A percentile compares a stretch with the other conserved stretches of the same genome.
These are phyloP conservation scores for Symbiotaphrina buchneri DNA, from an alignment of 495 filamentous ascomycete species.

Conservation along the genomic window DNA sequence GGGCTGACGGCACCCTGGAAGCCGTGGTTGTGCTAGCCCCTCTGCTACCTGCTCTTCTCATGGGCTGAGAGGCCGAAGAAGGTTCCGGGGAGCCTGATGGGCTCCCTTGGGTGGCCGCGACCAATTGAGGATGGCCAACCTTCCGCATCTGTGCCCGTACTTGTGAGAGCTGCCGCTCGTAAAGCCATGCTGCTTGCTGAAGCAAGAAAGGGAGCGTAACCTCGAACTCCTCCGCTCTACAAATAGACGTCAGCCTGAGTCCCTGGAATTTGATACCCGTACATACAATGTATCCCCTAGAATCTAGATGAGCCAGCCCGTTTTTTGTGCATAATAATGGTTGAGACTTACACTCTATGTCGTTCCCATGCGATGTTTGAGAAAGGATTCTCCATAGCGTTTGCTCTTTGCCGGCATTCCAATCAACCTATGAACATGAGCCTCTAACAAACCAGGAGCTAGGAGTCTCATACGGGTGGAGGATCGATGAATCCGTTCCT, in stretches of 20 bases:
- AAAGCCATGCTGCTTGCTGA: conserved; percentile 87
- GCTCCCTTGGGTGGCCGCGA: conserved; percentile 11
- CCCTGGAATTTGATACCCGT: too few species aligned
- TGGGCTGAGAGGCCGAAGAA: conserved; percentile 18
- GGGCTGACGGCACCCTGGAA: conserved; percentile 29
- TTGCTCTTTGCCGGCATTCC: conserved; percentile 65
- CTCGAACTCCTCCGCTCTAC: conserved; percentile 36
- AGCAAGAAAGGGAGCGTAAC: conserved; percentile 76
- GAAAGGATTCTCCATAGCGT: conserved; percentile 82
- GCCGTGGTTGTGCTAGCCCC: conserved; percentile 16
- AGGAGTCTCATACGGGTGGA: conserved; percentile 37
- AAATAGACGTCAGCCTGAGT: conserved; percentile 4
- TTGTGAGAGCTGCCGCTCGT: conserved; percentile 73
- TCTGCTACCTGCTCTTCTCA: conserved; percentile 32
- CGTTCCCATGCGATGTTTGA: conserved; percentile 40
- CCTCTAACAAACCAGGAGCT: conserved; percentile 2
- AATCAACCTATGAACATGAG: conserved; percentile 26
- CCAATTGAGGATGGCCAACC: conserved; percentile 27
- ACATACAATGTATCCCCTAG: conserved; percentile 65
- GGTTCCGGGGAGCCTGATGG: conserved; percentile 22
- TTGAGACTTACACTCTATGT: conserved; percentile 53
- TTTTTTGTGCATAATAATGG: too few species aligned
- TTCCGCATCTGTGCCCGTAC: conserved; percentile 80
- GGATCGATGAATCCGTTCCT: conserved; percentile 80
- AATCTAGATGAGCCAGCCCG: conserved; percentile 4